These are phyloP conservation scores for Podospora fimiseda DNA, from an alignment of 495 filamentous ascomycete species.

Conservation along the genomic window DNA sequence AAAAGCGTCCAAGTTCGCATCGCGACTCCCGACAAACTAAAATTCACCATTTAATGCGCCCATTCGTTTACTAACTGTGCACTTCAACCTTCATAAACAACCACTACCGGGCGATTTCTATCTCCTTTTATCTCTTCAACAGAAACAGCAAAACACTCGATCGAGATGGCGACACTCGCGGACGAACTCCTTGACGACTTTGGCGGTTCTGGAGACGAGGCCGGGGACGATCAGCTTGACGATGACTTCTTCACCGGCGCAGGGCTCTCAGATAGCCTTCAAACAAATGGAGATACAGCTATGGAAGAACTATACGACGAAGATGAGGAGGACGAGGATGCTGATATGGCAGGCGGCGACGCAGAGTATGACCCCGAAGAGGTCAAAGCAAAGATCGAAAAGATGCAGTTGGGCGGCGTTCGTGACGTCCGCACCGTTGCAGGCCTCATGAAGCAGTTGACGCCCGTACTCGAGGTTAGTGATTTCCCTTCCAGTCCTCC, in stretches of 20 bases:
- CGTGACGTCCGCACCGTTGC: constrained; percentile 71
- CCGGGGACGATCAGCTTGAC: constrained; percentile 48
- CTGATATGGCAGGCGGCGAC: constrained; percentile 44
- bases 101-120: too few relatives aligned
- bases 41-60: too few relatives aligned
- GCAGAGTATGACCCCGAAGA: constrained; percentile 58
- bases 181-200: constrained; percentile 88
- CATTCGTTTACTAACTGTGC: too few relatives aligned
- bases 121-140: too few relatives aligned
- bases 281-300: constrained; percentile 21
- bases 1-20: not conserved
- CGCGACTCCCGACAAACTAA: too few relatives aligned
- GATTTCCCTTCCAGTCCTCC: constrained; percentile 7
- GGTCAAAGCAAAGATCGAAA: constrained; percentile 66
- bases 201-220: constrained; percentile 63
- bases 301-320: constrained; percentile 29
- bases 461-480: constrained; percentile 73
- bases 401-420: constrained; percentile 65
- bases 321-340: constrained; percentile 40
- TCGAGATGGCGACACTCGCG: constrained; percentile 66
- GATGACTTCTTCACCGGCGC: constrained; percentile 34
- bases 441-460: constrained; percentile 66
- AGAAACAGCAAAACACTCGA: not conserved
- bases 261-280: constrained; percentile 10
- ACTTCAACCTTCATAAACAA: too few relatives aligned